Conservation (phyloP, 306 rosid species). For the Vigna nakashimae region DNA sequence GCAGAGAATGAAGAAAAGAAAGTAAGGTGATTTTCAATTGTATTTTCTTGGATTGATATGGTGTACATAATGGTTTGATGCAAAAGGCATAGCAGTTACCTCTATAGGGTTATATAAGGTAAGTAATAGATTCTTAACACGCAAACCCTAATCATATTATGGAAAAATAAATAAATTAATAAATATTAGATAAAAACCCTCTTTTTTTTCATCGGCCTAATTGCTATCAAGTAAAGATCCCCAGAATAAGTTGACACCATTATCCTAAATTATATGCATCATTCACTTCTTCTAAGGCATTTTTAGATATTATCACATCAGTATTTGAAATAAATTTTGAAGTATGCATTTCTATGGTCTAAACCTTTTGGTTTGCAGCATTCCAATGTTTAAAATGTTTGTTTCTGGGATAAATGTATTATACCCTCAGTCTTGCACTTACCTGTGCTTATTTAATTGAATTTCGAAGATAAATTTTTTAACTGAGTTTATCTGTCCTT, state of each 20-base stretch:
- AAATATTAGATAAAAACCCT: neutral
- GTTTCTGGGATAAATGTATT: slow-evolving; percentile 12
- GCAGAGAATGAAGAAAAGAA: neutral
- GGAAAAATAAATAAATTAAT: slow-evolving; percentile 1
- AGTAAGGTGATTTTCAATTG: neutral
- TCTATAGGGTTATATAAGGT: neutral
- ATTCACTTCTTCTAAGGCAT: neutral
- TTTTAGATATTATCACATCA: neutral
- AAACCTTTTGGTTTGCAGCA: neutral
- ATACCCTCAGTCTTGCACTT: neutral
- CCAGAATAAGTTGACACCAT: neutral
- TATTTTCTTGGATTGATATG: neutral
- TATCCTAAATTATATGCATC: slow-evolving; percentile 1
- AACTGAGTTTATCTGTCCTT: neutral
- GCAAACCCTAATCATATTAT: neutral
- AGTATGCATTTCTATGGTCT: neutral
- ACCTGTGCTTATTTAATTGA: neutral
- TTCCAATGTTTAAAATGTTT: neutral
- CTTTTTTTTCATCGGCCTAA: too few species aligned
- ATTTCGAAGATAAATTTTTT: neutral
- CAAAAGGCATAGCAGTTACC: neutral
- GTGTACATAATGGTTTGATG: neutral
- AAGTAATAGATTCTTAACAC: neutral
- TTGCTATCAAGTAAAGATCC: neutral
- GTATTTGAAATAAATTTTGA: neutral